phyloP scores from a whole-genome alignment of 2,329 filamentous ascomycete genomes.

The Epichloe amarillans region DNA sequence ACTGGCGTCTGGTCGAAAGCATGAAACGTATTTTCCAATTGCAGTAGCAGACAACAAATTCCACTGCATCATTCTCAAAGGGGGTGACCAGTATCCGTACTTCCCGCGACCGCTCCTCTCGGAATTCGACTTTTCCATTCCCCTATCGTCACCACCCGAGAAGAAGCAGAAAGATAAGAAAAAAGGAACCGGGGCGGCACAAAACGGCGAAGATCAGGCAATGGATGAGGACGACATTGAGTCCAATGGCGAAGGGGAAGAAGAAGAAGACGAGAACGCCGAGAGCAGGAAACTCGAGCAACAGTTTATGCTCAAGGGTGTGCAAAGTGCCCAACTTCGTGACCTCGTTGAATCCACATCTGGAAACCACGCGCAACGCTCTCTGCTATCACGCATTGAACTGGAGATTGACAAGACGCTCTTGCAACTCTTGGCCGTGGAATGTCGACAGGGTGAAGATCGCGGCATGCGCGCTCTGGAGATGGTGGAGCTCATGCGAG shows the following conservation, averaged over 20 bases:
- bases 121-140: slow-evolving; percentile 88
- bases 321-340: slow-evolving; percentile 60
- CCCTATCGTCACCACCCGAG: slow-evolving; percentile 45
- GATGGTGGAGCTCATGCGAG: slow-evolving; percentile 73
- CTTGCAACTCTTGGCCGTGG: slow-evolving; percentile 73
- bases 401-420: slow-evolving; percentile 82
- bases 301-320: slow-evolving; percentile 59
- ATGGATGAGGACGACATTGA: slow-evolving; percentile 23
- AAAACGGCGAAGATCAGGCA: slow-evolving; percentile 22
- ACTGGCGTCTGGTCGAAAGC: slow-evolving; percentile 70
- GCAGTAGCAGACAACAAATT: slow-evolving; percentile 86
- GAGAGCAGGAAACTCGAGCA: slow-evolving; percentile 63
- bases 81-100: slow-evolving; percentile 82
- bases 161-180: slow-evolving; percentile 23
- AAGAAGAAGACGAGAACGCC: slow-evolving; percentile 15
- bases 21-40: slow-evolving; percentile 88
- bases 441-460: slow-evolving; percentile 88
- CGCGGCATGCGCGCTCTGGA: slow-evolving; percentile 90
- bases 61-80: slow-evolving; percentile 98
- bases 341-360: slow-evolving; percentile 61
- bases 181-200: slow-evolving; percentile 15
- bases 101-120: slow-evolving; percentile 81
- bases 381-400: slow-evolving; percentile 56
- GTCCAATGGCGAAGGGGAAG: slow-evolving; percentile 14
- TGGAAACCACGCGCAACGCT: slow-evolving; percentile 43